A percentile compares a stretch with the other conserved stretches of the same genome.
Evolutionary conservation across 257 asterid species (phyloP).

Genomic region (Catharanthus roseus): DNA sequence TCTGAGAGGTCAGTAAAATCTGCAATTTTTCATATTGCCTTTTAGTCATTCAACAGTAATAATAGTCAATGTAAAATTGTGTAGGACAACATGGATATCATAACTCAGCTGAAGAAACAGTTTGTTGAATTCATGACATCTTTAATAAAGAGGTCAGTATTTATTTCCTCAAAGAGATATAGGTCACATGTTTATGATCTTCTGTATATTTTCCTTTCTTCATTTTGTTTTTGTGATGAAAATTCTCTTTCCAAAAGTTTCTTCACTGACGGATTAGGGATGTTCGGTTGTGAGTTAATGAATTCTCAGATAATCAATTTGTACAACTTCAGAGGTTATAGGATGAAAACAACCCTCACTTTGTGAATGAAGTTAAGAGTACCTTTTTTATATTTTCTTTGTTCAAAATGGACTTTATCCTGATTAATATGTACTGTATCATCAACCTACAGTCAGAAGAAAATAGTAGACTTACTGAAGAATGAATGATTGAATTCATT

Average conservation of each 20-base stretch:
- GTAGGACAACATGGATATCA: not conserved
- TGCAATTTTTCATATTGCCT: not conserved
- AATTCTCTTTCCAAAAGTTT: not conserved
- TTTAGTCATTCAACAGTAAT: not conserved
- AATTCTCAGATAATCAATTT: conserved; percentile 22
- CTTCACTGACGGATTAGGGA: not conserved
- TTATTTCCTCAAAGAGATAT: not conserved
- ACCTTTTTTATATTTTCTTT: no score
- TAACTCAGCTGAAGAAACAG: not conserved
- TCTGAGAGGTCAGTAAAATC: not conserved
- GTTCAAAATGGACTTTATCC: no score
- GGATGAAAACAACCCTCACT: no score
- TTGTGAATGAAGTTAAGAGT: no score
- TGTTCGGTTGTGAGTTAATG: conserved; percentile 8
- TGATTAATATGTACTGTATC: no score
- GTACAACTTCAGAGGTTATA: no score
- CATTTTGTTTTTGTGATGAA: not conserved
- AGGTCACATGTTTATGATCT: not conserved
- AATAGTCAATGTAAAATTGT: no score
- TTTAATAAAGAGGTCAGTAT: not conserved
- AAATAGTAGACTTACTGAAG: no score
- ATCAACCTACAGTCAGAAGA: no score
- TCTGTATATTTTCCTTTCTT: not conserved
- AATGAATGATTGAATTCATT: no score
- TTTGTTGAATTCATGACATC: not conserved